Evolutionary conservation across 306 rosid species (phyloP), one percentile per base, ranked within the genome.

Genomic region (Cucurbita pepo): DNA sequence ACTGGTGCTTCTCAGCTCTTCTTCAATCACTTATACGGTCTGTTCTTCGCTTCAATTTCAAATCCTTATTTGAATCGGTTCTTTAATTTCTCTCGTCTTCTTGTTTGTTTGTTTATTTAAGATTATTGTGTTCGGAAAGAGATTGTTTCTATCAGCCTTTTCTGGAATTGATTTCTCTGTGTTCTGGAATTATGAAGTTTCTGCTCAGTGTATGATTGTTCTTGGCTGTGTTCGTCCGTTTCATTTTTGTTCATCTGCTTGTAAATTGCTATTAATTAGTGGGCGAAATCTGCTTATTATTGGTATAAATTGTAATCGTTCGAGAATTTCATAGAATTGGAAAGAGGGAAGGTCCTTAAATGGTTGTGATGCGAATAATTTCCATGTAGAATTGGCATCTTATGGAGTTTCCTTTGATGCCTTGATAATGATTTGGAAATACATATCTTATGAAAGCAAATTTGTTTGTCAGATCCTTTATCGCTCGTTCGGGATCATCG

Each of bases 21-120:
- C 75, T 95, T 91, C 85, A 95, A 95, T 86, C 97, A 95, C 78
- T 86, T 95, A 80, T 95, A 95, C 60, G 99, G 99, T 93, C n/a
- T 58, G 93, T 84, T 2, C 7, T 10, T 51, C 10, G 9, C 34
- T 30, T 45, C 51, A 10, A 11, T 45, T 45, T 8, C 51, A 45
- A 45, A 45, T 3, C 51, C 15, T 0, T 30, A 30, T 30, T 30
- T 30, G 34, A 30, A 30, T 30, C 34, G 34, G 34, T 45, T 11
- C 14, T 5, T 15, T 10, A 44, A 5, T 71, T 30, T 65, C 0
- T 44, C 3, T 75, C 22, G 41, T 18, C 4, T 16, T 18, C 13
- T 41, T 34, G 6, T 37, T 1, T 0, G 5, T 1, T 50, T 9
- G 34, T 30, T 30, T 25, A 2, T 25, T 25, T 30, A 1, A 1